Evolutionary conservation across 164 flowering plant genomes (phyloP), one percentile per base, ranked within the genome.

Genomic region (Saururus chinensis): DNA sequence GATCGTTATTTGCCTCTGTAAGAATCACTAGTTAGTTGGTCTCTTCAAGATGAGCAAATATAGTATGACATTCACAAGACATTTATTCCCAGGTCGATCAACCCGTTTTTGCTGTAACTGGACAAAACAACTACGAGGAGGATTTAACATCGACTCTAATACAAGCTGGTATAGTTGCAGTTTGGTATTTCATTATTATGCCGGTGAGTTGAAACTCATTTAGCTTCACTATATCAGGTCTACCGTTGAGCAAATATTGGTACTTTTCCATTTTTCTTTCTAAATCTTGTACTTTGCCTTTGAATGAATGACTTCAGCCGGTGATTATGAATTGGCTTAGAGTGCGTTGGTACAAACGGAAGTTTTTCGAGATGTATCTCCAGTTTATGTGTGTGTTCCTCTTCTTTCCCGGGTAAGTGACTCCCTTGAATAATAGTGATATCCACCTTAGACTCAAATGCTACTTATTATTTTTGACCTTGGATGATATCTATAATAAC

Each of bases 351-450:
- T 84, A 84, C 74, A 80, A 74, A 66, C 80, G 97, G 71, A 79
- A 77, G 19, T 76, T 86, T 21, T 53, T 81, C 55, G 97, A 91
- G 79, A 88, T 84, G 89, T 88, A 83, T 63, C 24, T 88, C 51
- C 97, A 91, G 73, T 88, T 88, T 81, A 82, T 91, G 97, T 88
- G 61, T 67, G 89, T 86, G 61, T 88, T 86, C 87, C 7, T 88
- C 49, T 91, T 91, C 88, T 91, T 84, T 55, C 96, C 97, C 0
- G 91, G 93, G 97, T 86, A 30, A 75, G 85, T 70, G 6, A 40
- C 19, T 45, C 60, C 14, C 48, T 30, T 55, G 48, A 21, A 58
- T 58, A 58, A 58, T 58, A 22, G 2, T 30, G 37, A 2, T 30
- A 30, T 30, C 37, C 37, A 30, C 37, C 37, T 30, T 30, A 30